phyloP scores from a whole-genome alignment of 129 eudicot species.

The Flaveria robusta region DNA sequence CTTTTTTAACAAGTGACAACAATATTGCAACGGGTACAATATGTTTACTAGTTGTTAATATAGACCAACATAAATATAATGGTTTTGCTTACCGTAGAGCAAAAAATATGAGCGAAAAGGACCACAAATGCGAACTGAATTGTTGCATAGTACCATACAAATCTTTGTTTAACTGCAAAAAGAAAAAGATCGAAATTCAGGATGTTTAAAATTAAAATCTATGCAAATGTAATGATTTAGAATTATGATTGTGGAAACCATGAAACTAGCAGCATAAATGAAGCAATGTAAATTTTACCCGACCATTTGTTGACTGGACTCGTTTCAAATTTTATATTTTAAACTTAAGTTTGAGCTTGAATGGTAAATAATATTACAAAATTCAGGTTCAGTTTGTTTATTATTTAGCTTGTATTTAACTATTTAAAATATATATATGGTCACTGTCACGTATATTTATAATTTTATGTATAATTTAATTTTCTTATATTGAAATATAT shows the following conservation, averaged over 20 bases:
- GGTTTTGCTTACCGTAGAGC: slow-evolving; percentile 55
- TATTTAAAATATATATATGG: neutral
- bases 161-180: slow-evolving; percentile 67
- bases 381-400: neutral
- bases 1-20: neutral
- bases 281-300: neutral
- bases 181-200: slow-evolving; percentile 9
- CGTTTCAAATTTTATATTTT: neutral
- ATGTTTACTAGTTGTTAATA: neutral
- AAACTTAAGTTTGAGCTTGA: neutral
- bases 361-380: neutral
- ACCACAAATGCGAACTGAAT: slow-evolving; percentile 85
- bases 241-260: neutral
- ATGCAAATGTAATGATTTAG: neutral
- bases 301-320: neutral
- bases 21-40: neutral
- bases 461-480: neutral
- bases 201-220: neutral
- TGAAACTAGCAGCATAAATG: neutral
- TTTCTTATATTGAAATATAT: neutral
- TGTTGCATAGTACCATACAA: slow-evolving; percentile 88
- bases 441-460: neutral
- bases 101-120: slow-evolving; percentile 79
- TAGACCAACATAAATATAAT: neutral
- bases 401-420: neutral